Evolutionary conservation across 2,329 filamentous ascomycete species (phyloP), one percentile per base, ranked within the genome.

Genomic region (Penicillium hesseltinei): DNA sequence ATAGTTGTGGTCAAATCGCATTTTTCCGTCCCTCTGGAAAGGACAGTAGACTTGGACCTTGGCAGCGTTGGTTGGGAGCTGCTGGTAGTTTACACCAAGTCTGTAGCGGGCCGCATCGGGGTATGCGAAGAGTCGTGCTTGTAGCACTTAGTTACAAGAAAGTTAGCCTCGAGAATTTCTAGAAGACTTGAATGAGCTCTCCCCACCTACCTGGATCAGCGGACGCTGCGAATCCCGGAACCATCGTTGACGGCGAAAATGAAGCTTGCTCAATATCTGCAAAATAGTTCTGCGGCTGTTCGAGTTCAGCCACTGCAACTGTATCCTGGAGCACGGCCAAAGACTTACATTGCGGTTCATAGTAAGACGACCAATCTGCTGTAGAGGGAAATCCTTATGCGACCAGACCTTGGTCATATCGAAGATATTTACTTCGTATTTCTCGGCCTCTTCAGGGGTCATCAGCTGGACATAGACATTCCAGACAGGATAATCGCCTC

Each of bases 381-480:
- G 82, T 25, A 92, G 78, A 0, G 90, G 90, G 0, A 90, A 78
- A 0, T 86, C 75, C 15, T 91, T 86, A 69, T 93, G 88, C 0
- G 90, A 88, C 89, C 89, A 93, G 11, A 92, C 74, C 75, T 93
- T 93, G 53, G 90, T 94, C 4, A 90, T 86, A 65, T 94, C 90
- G 6, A 94, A 83, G 42, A 93, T 88, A 67, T 94, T 90, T 62
- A 92, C 92, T 7, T 91, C 88, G 59, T 92, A 94, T 10, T 88
- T 84, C 60, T 92, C 80, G 69, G 91, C 86, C 42, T 85, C 80
- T 5, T 78, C 79, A 61, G 92, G 89, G 0, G 86, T 82, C 42
- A 93, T 83, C 8, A 86, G 80, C 69, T 93, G 90, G 15, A 94
- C 88, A 46, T 88, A 89, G 59, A 93, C 89, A 65, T 88, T 86